Evolutionary conservation across 164 flowering plant species (phyloP).

Genomic region (Cinnamomum micranthum): DNA sequence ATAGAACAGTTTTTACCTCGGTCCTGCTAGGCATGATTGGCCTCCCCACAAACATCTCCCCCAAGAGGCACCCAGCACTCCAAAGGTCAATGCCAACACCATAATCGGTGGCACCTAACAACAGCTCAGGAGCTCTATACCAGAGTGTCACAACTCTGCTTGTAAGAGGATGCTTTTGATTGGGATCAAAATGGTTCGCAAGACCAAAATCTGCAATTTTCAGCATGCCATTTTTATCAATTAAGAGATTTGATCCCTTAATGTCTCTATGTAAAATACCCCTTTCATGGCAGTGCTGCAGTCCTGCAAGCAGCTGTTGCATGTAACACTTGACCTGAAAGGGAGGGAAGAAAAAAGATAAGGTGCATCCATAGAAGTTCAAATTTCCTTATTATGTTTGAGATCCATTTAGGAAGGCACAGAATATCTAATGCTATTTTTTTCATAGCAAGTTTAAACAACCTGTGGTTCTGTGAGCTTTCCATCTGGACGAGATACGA

Average conservation of each 20-base stretch:
- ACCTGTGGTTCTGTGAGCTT: slow-evolving; percentile 65
- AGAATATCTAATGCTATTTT: too few species aligned
- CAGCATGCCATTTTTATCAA: slow-evolving; percentile 48
- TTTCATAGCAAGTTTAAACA: neutral
- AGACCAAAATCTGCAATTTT: slow-evolving; percentile 79
- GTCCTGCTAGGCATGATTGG: slow-evolving; percentile 73
- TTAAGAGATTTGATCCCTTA: slow-evolving; percentile 60
- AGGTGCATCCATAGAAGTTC: neutral
- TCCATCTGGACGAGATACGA: slow-evolving; percentile 37
- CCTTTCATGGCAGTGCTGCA: slow-evolving; percentile 60
- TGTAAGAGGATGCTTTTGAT: slow-evolving; percentile 43
- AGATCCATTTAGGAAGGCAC: too few species aligned
- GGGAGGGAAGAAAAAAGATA: too few species aligned
- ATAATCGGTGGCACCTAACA: slow-evolving; percentile 61
- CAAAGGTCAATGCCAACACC: slow-evolving; percentile 72
- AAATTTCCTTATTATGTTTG: too few species aligned
- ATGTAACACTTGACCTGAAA: slow-evolving; percentile 62
- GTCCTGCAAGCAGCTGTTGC: slow-evolving; percentile 65
- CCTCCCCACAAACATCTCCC: slow-evolving; percentile 60
- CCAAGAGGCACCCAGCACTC: slow-evolving; percentile 75
- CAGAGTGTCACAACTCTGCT: slow-evolving; percentile 71
- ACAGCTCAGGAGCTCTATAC: slow-evolving; percentile 79
- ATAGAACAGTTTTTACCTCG: slow-evolving; percentile 37
- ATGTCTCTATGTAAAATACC: slow-evolving; percentile 71
- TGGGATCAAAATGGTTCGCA: slow-evolving; percentile 40